phyloP scores from a whole-genome alignment of 176 grass and related monocot genomes.

The Paspalum vaginatum region DNA sequence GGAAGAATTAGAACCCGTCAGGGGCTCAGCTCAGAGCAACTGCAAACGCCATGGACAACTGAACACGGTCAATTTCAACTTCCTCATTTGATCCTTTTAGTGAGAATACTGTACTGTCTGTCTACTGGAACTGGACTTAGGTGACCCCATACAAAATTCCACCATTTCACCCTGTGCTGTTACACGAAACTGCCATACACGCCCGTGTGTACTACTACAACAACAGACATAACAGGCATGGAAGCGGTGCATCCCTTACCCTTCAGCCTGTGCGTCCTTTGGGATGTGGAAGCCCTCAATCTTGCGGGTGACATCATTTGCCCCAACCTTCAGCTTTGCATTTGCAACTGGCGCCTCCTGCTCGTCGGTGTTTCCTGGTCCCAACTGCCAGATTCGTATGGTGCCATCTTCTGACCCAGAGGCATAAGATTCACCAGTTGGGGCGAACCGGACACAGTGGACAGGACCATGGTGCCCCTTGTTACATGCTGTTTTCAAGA shows the following conservation, averaged over 20 bases:
- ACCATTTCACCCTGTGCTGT: background rate
- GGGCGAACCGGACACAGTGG: slow-evolving; percentile 75
- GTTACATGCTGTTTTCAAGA: slow-evolving; percentile 63
- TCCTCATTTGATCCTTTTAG: too few relatives aligned
- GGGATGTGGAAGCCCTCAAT: slow-evolving; percentile 61
- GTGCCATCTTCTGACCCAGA: slow-evolving; percentile 90
- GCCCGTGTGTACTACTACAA: background rate
- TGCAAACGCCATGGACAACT: too few relatives aligned
- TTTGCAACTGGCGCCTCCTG: slow-evolving; percentile 36
- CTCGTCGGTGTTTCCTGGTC: slow-evolving; percentile 51
- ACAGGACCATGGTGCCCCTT: slow-evolving; percentile 89
- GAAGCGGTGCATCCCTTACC: slow-evolving; percentile 15
- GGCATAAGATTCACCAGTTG: slow-evolving; percentile 74
- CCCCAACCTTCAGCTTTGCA: slow-evolving; percentile 50
- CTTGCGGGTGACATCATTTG: slow-evolving; percentile 54
- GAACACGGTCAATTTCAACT: too few relatives aligned
- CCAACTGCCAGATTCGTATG: slow-evolving; percentile 75
- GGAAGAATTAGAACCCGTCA: too few relatives aligned
- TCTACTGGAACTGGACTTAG: too few relatives aligned
- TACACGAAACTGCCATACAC: background rate
- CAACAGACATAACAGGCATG: background rate
- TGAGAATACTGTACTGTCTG: too few relatives aligned
- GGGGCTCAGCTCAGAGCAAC: too few relatives aligned
- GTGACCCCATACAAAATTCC: slow-evolving; percentile 9
- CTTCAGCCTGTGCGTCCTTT: slow-evolving; percentile 51